Conservation (phyloP, 2,329 filamentous ascomycete species). For the Fusarium sublunatum region DNA sequence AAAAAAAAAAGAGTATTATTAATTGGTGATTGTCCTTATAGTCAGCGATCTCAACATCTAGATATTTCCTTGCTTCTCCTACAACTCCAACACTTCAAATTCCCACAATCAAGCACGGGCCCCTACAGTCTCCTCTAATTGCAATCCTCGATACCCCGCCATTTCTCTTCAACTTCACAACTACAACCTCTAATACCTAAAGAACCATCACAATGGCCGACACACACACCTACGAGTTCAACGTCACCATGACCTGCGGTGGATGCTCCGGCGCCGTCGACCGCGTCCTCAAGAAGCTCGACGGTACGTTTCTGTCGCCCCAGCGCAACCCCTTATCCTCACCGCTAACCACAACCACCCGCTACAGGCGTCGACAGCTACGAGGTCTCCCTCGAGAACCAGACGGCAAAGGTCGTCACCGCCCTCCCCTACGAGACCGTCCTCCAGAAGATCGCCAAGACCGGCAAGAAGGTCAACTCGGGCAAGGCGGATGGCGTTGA, state of each 20-base stretch:
- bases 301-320: slow-evolving; percentile 68
- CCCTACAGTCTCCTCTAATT: slow-evolving; percentile 10
- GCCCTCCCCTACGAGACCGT: slow-evolving; percentile 82
- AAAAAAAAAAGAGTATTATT: slow-evolving; percentile 35
- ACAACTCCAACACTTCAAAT: slow-evolving; percentile 4
- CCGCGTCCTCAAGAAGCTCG: slow-evolving; percentile 89
- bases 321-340: not conserved
- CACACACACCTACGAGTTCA: slow-evolving; percentile 93
- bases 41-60: slow-evolving; percentile 28
- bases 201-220: slow-evolving; percentile 69
- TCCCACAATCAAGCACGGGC: slow-evolving; percentile 23
- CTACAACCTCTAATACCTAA: slow-evolving; percentile 5
- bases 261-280: slow-evolving; percentile 96
- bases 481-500: slow-evolving; percentile 75
- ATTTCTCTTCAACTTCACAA: slow-evolving; percentile 20
- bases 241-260: slow-evolving; percentile 92
- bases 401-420: slow-evolving; percentile 82
- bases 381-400: slow-evolving; percentile 87
- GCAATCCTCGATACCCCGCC: slow-evolving; percentile 35
- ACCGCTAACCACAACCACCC: slow-evolving; percentile 18
- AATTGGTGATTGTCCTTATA: slow-evolving; percentile 33
- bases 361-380: slow-evolving; percentile 83
- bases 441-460: slow-evolving; percentile 91
- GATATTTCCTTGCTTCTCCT: slow-evolving; percentile 1
- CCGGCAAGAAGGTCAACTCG: slow-evolving; percentile 89